phyloP scores from a whole-genome alignment of 495 filamentous ascomycete species.

The Penicillium paradoxum region DNA sequence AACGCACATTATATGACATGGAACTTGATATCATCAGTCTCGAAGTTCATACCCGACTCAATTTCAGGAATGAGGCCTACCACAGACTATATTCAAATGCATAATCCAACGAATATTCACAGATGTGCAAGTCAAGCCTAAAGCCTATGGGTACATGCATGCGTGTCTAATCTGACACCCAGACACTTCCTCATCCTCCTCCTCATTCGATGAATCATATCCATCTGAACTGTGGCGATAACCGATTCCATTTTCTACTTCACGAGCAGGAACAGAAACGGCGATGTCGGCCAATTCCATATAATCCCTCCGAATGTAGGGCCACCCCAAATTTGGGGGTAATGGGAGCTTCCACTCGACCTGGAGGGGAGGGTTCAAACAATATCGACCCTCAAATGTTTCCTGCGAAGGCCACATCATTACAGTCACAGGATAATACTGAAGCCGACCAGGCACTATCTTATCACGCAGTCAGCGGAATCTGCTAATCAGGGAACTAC shows the following conservation, averaged over 20 bases:
- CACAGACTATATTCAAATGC: too few relatives aligned
- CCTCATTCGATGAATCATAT: too few relatives aligned
- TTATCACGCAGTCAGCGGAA: conserved; percentile 26
- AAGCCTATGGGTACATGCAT: not conserved
- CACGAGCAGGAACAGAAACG: not conserved
- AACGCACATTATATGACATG: too few relatives aligned
- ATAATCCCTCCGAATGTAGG: not conserved
- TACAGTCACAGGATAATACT: conserved; percentile 27
- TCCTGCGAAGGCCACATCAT: too few relatives aligned
- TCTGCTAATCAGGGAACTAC: conserved; percentile 17
- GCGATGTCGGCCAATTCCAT: not conserved
- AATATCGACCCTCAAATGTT: conserved; percentile 19
- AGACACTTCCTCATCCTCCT: too few relatives aligned
- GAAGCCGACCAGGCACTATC: conserved; percentile 18
- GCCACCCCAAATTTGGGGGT: not conserved
- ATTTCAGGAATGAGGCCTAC: too few relatives aligned
- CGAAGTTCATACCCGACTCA: too few relatives aligned
- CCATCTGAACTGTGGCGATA: too few relatives aligned
- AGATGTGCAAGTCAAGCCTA: too few relatives aligned
- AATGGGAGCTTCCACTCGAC: not conserved
- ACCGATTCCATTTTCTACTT: too few relatives aligned
- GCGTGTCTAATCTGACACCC: not conserved
- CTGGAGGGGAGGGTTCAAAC: not conserved
- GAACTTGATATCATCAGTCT: too few relatives aligned
- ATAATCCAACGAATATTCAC: too few relatives aligned